Evolutionary conservation across 1,284 basidiomycete genomes (phyloP), one percentile per base, ranked within the genome.

Genomic region (Moesziomyces parantarcticus): DNA sequence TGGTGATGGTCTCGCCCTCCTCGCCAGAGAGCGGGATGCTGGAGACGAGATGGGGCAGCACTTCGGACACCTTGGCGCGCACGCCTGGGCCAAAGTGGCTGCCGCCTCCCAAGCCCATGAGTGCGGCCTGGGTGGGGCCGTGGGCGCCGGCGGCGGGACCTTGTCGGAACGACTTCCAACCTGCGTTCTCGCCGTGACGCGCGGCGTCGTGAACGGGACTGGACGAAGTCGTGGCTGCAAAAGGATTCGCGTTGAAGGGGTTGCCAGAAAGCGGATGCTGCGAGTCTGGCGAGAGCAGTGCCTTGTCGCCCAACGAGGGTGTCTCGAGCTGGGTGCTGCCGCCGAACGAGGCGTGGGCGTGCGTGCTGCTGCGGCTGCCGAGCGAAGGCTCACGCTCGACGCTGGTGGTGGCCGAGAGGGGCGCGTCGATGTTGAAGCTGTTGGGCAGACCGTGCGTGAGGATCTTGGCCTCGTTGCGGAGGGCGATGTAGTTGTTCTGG

Each of bases 51-150:
- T 66, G 49, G 3, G 74, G 71, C n/a, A 85, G 61, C 32, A 84
- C 68, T 21, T 73, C 72, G 16, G 60, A 65, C 1, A 85, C 69
- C 58, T 78, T 79, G 21, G 81, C 81, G 16, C 80, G 73, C 21
- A 84, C 79, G 25, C 76, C 75, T 1, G 80, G 74, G 0, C 80
- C 84, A 49, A 84, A 85, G 32, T 84, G 82, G 7, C 79, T 81
- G 22, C 77, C 79, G 32, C 79, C 70, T 39, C 70, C 70, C 1
- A 73, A 36, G 16, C 70, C 70, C 16, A 73, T 56, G 46, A 73
- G 39, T 11, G 64, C 70, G 11, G 57, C 64, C 41, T 73, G 70
- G 3, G 64, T 64, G 10, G 70, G 70, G 10, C 70, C 70, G 20
- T 58, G 58, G 5, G 50, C 54, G 7, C 44, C 61, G 10, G 60